These are phyloP conservation scores for Geum urbanum DNA, from an alignment of 306 rosid genomes.

Conservation along the genomic window DNA sequence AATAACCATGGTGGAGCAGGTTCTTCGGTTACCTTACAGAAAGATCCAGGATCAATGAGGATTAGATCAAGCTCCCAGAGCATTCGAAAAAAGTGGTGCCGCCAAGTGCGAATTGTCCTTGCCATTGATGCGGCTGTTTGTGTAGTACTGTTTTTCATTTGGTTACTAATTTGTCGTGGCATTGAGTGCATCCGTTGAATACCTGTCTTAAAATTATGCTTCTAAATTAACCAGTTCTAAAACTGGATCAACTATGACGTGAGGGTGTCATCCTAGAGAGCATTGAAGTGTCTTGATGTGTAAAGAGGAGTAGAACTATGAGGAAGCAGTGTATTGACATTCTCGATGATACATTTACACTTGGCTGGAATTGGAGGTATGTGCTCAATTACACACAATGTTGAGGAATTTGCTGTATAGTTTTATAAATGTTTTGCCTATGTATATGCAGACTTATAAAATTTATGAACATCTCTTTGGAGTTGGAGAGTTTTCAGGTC, in stretches of 20 bases:
- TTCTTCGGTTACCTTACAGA: constrained; percentile 50
- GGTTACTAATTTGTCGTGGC: constrained; percentile 65
- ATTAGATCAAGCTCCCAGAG: constrained; percentile 54
- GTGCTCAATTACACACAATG: neutral
- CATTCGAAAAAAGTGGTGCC: constrained; percentile 74
- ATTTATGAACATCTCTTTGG: neutral
- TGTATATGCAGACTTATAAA: constrained; percentile 8
- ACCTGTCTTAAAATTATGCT: neutral
- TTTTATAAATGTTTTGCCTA: neutral
- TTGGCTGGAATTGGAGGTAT: neutral
- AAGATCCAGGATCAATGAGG: constrained; percentile 62
- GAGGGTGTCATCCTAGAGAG: neutral
- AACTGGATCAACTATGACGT: constrained; percentile 3
- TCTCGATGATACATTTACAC: neutral
- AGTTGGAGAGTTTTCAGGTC: neutral
- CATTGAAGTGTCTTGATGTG: neutral
- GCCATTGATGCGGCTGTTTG: constrained; percentile 87
- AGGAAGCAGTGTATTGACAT: neutral
- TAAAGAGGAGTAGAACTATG: neutral
- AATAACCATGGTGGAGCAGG: constrained; percentile 49
- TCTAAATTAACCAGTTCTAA: neutral
- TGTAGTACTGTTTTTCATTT: constrained; percentile 53
- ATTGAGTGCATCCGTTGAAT: constrained; percentile 56
- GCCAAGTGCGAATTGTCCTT: constrained; percentile 75
- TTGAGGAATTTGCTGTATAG: constrained; percentile 8